Conservation (phyloP, 2,329 filamentous ascomycete species). For the Fusarium penzigii region DNA sequence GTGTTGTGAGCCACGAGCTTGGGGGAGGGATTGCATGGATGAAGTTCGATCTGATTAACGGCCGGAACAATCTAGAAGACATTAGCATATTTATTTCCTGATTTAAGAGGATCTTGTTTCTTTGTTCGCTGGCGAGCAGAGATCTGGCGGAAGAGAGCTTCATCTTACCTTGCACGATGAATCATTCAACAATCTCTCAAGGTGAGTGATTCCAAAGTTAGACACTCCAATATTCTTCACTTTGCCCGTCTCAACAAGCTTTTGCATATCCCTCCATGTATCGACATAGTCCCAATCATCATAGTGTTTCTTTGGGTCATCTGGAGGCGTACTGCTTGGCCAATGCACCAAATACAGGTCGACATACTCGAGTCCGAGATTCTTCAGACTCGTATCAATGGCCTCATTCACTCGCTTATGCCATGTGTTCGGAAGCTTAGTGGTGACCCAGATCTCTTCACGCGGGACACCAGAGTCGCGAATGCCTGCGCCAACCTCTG, state of each 20-base stretch:
- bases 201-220: conserved; percentile 80
- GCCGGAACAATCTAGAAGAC: conserved; percentile 54
- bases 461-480: conserved; percentile 64
- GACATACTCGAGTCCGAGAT: conserved; percentile 64
- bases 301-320: conserved; percentile 65
- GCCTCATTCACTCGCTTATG: conserved; percentile 69
- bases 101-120: too few relatives aligned
- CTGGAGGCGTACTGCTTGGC: conserved; percentile 65
- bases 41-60: conserved; percentile 82
- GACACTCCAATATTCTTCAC: conserved; percentile 83
- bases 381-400: conserved; percentile 59
- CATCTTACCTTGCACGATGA: conserved; percentile 57
- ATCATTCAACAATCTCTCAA: conserved; percentile 74
- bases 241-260: conserved; percentile 67
- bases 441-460: conserved; percentile 70
- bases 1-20: conserved; percentile 75
- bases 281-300: conserved; percentile 81
- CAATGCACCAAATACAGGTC: conserved; percentile 75
- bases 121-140: too few relatives aligned
- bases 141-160: too few relatives aligned
- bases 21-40: conserved; percentile 79
- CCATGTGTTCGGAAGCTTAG: conserved; percentile 81
- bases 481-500: conserved; percentile 67
- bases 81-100: too few relatives aligned
- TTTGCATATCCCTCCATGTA: conserved; percentile 75